Evolutionary conservation across 2,329 filamentous ascomycete genomes (phyloP), one percentile per base, ranked within the genome.

Genomic region (Dothistroma pini): DNA sequence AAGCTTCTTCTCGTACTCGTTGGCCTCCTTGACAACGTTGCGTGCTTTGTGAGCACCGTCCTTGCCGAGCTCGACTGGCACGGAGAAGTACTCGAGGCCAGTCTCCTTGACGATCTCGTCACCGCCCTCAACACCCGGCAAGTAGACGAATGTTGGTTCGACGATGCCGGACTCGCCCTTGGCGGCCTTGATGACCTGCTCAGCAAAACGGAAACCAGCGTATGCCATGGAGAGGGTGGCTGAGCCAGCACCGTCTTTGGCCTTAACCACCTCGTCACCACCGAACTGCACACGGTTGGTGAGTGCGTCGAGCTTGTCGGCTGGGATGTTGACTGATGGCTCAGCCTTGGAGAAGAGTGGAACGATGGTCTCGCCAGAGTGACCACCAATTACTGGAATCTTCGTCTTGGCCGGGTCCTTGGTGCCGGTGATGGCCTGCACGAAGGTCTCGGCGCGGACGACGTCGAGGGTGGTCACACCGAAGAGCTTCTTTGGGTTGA

Each of bases 401-500:
- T 83, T 90, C 69, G 92, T 85, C 77, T 93, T 89, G 72, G 89
- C 84, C 62, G 93, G 91, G 77, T 93, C 87, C 76, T 88, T 86
- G 80, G 90, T 87, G 79, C 93, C 92, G 64, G 84, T 84, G 73
- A 96, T 89, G 74, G 91, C 87, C 71, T 91, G 89, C 63, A 96
- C 90, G 76, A 99, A 99, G 68, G 93, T 97, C 85, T 97, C 92
- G 70, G 95, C 92, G 76, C 95, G 93, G 75, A 99, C 95, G 72
- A 99, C 93, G 79, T 99, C 95, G 71, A 99, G 89, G 54, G 95
- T 97, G 75, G 95, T 99, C 76, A 99, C 95, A 84, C 95, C 95
- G 75, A 99, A 99, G 66, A 99, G 89, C 77, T 89, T 92, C 85
- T 95, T 89, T 70, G 95, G 83, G 83, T 99, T 89, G 81, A 97